These are phyloP conservation scores for Escovopsis sp. DNA, from an alignment of 2,329 filamentous ascomycete species.

Conservation along the genomic window DNA sequence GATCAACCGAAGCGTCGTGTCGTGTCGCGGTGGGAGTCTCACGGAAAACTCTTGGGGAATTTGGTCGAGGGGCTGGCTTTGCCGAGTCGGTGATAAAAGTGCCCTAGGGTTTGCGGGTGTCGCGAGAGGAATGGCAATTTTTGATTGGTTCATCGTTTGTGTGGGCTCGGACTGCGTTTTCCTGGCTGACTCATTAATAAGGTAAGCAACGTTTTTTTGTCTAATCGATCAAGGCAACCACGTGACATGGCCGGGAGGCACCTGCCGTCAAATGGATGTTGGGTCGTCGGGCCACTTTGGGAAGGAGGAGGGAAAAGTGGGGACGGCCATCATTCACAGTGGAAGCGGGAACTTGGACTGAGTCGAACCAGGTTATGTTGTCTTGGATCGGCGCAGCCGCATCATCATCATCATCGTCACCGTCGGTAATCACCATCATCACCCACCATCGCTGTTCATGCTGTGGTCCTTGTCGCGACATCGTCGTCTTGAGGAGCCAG, in stretches of 20 bases:
- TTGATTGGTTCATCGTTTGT: slow-evolving; percentile 15
- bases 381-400: background rate
- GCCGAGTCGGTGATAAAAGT: slow-evolving; percentile 22
- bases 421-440: slow-evolving; percentile 1
- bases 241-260: no score
- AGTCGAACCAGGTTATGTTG: no score
- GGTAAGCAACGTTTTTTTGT: no score
- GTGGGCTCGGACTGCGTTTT: background rate
- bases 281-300: no score
- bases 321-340: no score
- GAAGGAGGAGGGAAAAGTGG: no score
- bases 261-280: no score
- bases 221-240: no score
- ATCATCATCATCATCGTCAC: background rate
- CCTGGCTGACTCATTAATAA: no score
- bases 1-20: no score
- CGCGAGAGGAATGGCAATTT: slow-evolving; percentile 14
- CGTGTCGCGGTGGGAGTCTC: no score
- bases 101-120: slow-evolving; percentile 21
- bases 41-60: slow-evolving; percentile 18
- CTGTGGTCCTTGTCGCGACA: background rate
- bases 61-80: slow-evolving; percentile 17
- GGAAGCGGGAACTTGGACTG: no score
- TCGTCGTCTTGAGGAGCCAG: background rate
- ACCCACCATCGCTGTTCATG: background rate